Percentiles rank a stretch among this genome's conserved stretches.
phyloP scores from a whole-genome alignment of 305 asterid genomes.

The Euphrasia arctica region DNA sequence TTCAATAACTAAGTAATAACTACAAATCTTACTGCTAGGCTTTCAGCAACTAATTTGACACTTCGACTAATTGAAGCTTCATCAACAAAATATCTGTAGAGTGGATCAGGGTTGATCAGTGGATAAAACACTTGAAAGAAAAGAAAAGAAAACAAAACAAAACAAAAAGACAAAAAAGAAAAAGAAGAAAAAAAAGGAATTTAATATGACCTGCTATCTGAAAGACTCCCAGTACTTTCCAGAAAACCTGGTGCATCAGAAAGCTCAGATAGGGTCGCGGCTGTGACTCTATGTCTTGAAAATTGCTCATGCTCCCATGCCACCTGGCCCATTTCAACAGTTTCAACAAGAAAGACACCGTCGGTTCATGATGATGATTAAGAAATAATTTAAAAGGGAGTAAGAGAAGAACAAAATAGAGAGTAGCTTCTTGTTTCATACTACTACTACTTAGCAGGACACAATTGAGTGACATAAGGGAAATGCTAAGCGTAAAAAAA shows the following conservation, averaged over 20 bases:
- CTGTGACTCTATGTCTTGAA: constrained; percentile 76
- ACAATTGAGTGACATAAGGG: no score
- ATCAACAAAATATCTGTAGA: constrained; percentile 47
- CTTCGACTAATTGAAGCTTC: constrained; percentile 57
- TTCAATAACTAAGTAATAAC: no score
- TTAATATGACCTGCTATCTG: constrained; percentile 55
- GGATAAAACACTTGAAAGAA: no score
- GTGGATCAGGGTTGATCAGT: neutral
- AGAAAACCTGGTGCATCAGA: constrained; percentile 74
- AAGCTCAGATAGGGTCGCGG: constrained; percentile 67
- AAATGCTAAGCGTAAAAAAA: no score
- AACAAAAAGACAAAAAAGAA: no score
- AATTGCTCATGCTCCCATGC: constrained; percentile 96
- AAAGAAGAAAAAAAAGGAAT: constrained; percentile 21
- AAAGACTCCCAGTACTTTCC: constrained; percentile 60
- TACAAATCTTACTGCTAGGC: constrained; percentile 59
- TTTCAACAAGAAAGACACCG: no score
- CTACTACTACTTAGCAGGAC: no score
- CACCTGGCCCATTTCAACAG: constrained; percentile 37
- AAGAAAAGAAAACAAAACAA: no score
- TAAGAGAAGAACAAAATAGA: no score
- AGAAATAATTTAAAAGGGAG: no score
- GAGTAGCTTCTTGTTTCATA: no score
- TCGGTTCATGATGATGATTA: no score
- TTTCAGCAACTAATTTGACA: constrained; percentile 79